Base-by-base conservation (phyloP, 2,329 filamentous ascomycete genomes). In the Graphiopsis chlorocephala region DNA sequence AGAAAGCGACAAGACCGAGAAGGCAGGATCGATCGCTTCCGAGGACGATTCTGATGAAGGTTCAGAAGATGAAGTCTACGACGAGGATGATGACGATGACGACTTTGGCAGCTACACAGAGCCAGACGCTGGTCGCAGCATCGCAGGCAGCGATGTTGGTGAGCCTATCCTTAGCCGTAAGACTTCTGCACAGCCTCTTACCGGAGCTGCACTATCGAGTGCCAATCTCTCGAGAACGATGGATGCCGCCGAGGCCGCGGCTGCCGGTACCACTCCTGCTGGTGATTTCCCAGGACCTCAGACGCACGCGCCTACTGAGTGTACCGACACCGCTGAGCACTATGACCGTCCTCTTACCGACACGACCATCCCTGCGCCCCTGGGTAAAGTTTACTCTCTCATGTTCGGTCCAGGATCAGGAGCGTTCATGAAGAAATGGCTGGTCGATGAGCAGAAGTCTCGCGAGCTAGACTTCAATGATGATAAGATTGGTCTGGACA, bases 341-440 rank as follows among this genome's bases (percentile, higher is more conserved):
- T 97, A 92, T 73, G 91, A 97, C 67, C 93, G 90, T 74, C 78
- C 91, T 2, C 82, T 97, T 47, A 93, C 90, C 55, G 94, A 99
- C 76, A 94, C 97, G 50, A 81, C 90, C 4, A 89, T 99, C 58
- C 85, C 90, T 0, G 95, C 94, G 1, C 95, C 95, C 0, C 81
- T 99, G 1, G 95, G 95, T 61, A 96, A 97, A 75, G 88, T 98
- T 31, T 99, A 96, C 77, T 90, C 87, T 67, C 80, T 97, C 64
- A 85, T 97, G 70, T 99, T 97, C 73, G 95, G 96, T 0, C 86
- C 90, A 2, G 85, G 84, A 1, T 97, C 93, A 1, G 85, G 87
- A 5, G 80, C 84, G 0, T 99, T 93, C 79, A 93, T 99, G 86
- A 83, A 85, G 14, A 95, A 92, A 72, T 98, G 92, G 85, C 82